Evolutionary conservation across 495 filamentous ascomycete genomes (phyloP).

Genomic region (Xylaria telfairii): DNA sequence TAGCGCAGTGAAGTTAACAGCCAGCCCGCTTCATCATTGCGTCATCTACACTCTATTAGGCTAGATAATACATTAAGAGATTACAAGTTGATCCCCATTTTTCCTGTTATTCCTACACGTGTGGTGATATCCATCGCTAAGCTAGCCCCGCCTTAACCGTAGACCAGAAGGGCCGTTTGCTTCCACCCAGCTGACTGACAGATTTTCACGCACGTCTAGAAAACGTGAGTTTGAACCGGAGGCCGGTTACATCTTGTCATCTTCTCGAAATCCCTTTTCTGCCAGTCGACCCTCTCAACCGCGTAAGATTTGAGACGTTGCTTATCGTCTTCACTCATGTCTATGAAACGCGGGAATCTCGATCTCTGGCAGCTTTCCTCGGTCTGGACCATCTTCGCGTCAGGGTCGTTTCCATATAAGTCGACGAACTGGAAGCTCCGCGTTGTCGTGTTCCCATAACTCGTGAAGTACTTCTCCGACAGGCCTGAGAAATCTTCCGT

Average conservation of each 20-base stretch:
- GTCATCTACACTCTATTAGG: not conserved
- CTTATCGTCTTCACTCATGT: slow-evolving; percentile 13
- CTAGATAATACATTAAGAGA: not conserved
- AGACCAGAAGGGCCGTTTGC: not conserved
- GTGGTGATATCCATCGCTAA: no score
- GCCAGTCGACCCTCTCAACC: slow-evolving; percentile 14
- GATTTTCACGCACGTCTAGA: not conserved
- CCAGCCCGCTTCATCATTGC: not conserved
- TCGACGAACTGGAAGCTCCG: slow-evolving; percentile 68
- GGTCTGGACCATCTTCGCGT: slow-evolving; percentile 61
- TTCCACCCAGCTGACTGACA: not conserved
- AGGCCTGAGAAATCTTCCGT: slow-evolving; percentile 74
- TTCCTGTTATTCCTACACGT: no score
- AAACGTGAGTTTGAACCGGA: not conserved
- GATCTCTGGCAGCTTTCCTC: slow-evolving; percentile 48
- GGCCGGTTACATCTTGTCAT: not conserved
- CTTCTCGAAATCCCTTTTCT: slow-evolving; percentile 13
- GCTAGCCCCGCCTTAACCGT: not conserved
- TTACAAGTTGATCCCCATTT: not conserved
- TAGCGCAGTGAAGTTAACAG: not conserved
- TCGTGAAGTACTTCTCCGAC: slow-evolving; percentile 30
- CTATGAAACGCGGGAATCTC: slow-evolving; percentile 17
- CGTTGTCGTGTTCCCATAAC: slow-evolving; percentile 65
- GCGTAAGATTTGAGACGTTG: slow-evolving; percentile 13
- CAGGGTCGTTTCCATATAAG: slow-evolving; percentile 52